A percentile compares a stretch with the other conserved stretches of the same genome.
phyloP scores from a whole-genome alignment of 2,329 filamentous ascomycete species.

The Aspergillus alliaceus region DNA sequence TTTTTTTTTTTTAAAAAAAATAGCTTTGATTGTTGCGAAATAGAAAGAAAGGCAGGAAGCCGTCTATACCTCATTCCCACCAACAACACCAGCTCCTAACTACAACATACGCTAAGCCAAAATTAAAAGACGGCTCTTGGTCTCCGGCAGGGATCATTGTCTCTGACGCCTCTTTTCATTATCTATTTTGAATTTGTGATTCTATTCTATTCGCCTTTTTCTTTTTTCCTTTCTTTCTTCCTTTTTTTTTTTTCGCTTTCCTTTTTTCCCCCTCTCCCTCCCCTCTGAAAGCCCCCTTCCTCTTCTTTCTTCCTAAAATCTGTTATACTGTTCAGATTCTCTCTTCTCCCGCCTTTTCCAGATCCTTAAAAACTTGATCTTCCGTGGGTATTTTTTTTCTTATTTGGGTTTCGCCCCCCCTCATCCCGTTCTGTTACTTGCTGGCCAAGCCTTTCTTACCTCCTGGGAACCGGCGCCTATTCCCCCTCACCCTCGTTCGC shows the following conservation, averaged over 20 bases:
- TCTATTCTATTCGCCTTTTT: slow-evolving; percentile 1
- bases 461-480: slow-evolving; percentile 9
- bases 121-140: slow-evolving; percentile 14
- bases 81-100: slow-evolving; percentile 3
- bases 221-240: slow-evolving; percentile 1
- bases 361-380: slow-evolving; percentile 1
- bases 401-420: slow-evolving; percentile 15
- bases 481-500: slow-evolving; percentile 8
- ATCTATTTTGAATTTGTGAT: slow-evolving; percentile 4
- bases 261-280: neutral
- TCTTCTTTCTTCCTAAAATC: neutral
- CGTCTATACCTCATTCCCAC: slow-evolving; percentile 1
- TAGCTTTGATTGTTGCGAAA: neutral
- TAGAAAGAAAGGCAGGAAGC: neutral
- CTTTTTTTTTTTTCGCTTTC: slow-evolving; percentile 4
- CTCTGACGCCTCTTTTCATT: slow-evolving; percentile 9
- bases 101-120: neutral
- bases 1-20: neutral
- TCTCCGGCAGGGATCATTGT: slow-evolving; percentile 18
- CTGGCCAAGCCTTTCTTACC: slow-evolving; percentile 20
- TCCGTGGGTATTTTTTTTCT: slow-evolving; percentile 1
- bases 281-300: neutral
- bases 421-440: slow-evolving; percentile 31
- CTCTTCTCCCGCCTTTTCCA: neutral
- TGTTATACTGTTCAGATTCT: slow-evolving; percentile 2